Base-by-base conservation (phyloP, 1,139 yeast genomes). In the Zygoascus sp. region DNA sequence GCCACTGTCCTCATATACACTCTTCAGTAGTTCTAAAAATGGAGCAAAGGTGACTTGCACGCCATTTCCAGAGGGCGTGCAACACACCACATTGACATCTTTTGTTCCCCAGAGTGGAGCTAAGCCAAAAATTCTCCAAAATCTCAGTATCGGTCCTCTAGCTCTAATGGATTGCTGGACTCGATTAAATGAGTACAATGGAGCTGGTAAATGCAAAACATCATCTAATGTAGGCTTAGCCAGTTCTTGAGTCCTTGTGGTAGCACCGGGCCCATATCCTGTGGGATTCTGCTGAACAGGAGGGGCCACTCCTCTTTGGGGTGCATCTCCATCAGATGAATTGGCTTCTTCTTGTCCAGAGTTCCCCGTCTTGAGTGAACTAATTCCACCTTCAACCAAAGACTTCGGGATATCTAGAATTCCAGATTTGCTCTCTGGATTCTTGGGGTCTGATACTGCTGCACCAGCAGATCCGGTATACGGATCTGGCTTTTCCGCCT, bases 91-190 rank as follows among this genome's bases (percentile, higher is more conserved):
- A 3, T 54, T 48, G 9, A 66, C 45, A 41, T 65, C 55, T 36
- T 67, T 65, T 7, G 56, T 53, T 0, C 64, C 69, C 42, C 52
- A 47, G 21, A 53, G 49, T 0, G 74, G 74, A 10, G 59, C 49
- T 30, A 69, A 54, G 1, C 70, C 69, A 53, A 70, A 64, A 2
- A 60, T 56, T 35, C 63, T 59, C 72, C 72, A 68, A 46, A 68
- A 67, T 21, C 67, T 49, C n/a, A 67, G 47, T 11, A 66, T 60
- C 1, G 71, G 62, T 0, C 68, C 58, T 30, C 66, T 51, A 1
- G 70, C 71, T 45, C 62, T 62, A 21, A 64, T 47, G 5, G 45
- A 45, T 30, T 59, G 61, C 11, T 57, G 56, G 36, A 58, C 57
- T 11, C 70, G 54, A 30, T 50, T 46, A 19, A 67, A 55, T 0